These are phyloP conservation scores for Entamoeba invadens DNA, from an alignment of 208 protist species.

Conservation along the genomic window DNA sequence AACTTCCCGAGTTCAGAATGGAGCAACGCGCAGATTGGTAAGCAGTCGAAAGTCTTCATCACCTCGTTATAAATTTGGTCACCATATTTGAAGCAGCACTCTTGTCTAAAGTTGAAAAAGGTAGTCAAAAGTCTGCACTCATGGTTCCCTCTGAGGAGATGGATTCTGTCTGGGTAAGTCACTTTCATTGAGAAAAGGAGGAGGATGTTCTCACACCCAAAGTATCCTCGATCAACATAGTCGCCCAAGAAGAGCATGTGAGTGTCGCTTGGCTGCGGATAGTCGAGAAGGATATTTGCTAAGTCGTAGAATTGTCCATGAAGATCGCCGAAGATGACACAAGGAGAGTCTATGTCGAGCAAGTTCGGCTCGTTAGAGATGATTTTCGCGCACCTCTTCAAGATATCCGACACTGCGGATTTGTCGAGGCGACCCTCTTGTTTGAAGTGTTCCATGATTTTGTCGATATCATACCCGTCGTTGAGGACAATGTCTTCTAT, in stretches of 20 bases:
- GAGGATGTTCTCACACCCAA: slow-evolving; percentile 19
- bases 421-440: background rate
- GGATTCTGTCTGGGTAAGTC: slow-evolving; percentile 6
- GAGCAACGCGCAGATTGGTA: slow-evolving; percentile 49
- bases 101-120: slow-evolving; percentile 67
- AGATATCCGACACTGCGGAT: background rate
- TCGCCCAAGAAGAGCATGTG: slow-evolving; percentile 31
- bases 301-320: slow-evolving; percentile 34
- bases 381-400: background rate
- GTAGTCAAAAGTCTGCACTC: slow-evolving; percentile 15
- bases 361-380: background rate
- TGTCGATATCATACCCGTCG: background rate
- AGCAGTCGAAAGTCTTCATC: slow-evolving; percentile 58
- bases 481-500: background rate
- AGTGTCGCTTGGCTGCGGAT: background rate
- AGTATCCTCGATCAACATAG: slow-evolving; percentile 33
- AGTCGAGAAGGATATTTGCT: slow-evolving; percentile 4
- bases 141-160: slow-evolving; percentile 32
- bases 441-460: background rate
- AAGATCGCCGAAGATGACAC: slow-evolving; percentile 17
- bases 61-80: slow-evolving; percentile 53
- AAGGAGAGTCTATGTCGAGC: background rate
- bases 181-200: slow-evolving; percentile 25
- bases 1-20: slow-evolving; percentile 40
- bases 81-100: slow-evolving; percentile 70